Base-by-base conservation (phyloP, 345 rosid species). In the Microcos paniculata region DNA sequence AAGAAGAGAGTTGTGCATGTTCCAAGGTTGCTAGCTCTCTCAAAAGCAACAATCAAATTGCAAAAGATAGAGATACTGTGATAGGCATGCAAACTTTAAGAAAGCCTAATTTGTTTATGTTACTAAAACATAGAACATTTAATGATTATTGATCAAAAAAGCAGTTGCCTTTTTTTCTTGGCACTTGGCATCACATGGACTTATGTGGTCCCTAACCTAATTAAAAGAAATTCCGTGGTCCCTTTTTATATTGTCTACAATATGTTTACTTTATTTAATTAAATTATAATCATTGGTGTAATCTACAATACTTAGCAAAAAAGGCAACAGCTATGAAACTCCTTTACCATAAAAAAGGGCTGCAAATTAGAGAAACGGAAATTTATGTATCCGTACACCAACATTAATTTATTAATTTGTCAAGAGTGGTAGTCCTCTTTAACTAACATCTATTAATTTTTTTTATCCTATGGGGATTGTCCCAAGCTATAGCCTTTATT, bases 111-210 rank as follows among this genome's bases (percentile, higher is more conserved):
- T n/a, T 38, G 42, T 40, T 40, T 52, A n/a, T 48, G 55, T 11
- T 28, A 64, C 26, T 57, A 59, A 38, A 76, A 19, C 31, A 76
- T 33, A 30, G 8, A 40, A 49, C 5, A 26, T 19, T 61, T 58
- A 45, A 56, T 65, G 15, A n/a, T 65, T 23, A 38, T n/a, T 15
- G 21, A 18, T n/a, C 4, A 35, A 72, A 59, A 77, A 78, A 67
- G 74, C 31, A 46, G 42, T 35, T 58, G 71, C 26, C 70, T 73
- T 73, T 73, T 63, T 58, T 33, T 33, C 40, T 42, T 71, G 73
- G 77, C 79, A 80, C 77, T 46, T 57, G 76, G 77, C 79, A 45
- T 71, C 71, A 46, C 56, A 67, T 67, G 72, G 70, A 43, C 19
- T 23, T 69, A 23, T 51, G 73, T 76, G 79, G 48, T 71, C 64